Conservation (phyloP, 306 rosid genomes). For the Castanea mollissima region DNA sequence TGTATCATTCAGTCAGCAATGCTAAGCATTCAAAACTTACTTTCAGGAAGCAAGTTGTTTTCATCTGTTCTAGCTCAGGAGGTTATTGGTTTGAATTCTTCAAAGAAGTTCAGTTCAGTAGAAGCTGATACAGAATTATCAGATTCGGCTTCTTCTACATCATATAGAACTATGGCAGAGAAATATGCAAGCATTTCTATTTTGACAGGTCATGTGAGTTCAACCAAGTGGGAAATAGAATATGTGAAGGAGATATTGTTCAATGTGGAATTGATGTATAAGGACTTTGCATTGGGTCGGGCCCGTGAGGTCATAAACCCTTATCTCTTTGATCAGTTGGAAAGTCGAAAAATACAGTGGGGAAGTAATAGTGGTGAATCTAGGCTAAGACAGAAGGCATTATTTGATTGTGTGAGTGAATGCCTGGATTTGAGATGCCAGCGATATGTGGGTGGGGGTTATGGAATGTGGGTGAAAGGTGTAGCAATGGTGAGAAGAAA, state of each 20-base stretch:
- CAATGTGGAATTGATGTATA: conserved; percentile 64
- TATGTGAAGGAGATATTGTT: conserved; percentile 66
- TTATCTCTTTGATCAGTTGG: conserved; percentile 61
- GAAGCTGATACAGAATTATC: conserved; percentile 68
- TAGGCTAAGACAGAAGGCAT: conserved; percentile 50
- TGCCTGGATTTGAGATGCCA: conserved; percentile 69
- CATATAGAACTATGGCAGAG: conserved; percentile 31
- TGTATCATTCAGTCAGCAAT: conserved; percentile 2
- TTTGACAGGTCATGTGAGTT: conserved; percentile 23
- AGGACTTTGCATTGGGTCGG: conserved; percentile 57
- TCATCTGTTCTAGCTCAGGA: conserved; percentile 62
- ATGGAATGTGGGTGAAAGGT: conserved; percentile 68
- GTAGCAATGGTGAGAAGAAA: conserved; percentile 61
- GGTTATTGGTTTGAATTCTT: conserved; percentile 38
- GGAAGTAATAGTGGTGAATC: conserved; percentile 28
- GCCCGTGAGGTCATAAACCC: conserved; percentile 53
- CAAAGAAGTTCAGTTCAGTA: conserved; percentile 41
- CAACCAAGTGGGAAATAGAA: conserved; percentile 61
- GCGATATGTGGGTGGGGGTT: conserved; percentile 59
- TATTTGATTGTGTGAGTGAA: conserved; percentile 73
- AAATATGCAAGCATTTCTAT: conserved; percentile 25
- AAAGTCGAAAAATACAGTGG: conserved; percentile 46
- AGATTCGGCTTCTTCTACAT: conserved; percentile 83
- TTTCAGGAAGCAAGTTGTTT: conserved; percentile 71
- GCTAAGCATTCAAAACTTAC: conserved; percentile 10